Base-by-base conservation (phyloP, 768 basidiomycete species). In the Pseudohyphozyma bogoriensis region DNA sequence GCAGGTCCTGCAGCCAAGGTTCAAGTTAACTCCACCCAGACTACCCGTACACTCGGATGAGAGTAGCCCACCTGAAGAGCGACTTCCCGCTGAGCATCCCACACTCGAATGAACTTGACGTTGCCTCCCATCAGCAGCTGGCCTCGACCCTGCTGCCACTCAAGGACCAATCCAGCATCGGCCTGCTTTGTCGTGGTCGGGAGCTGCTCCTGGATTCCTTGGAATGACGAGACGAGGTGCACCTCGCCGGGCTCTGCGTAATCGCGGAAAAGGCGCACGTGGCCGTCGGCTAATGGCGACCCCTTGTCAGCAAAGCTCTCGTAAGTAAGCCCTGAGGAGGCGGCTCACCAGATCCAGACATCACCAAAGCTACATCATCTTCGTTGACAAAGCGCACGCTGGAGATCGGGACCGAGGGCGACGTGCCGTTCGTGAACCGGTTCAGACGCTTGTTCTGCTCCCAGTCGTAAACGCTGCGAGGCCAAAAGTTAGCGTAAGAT, bases 41-140 rank as follows among this genome's bases (percentile, higher is more conserved):
- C n/a, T n/a, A n/a, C n/a, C n/a, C n/a, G n/a, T n/a, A n/a, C 20
- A 26, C 12, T 50, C 26, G 28, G 28, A 9, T 22, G 16, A 55
- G 29, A 29, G 40, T 10, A 49, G 73, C 83, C 64, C 68, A 90
- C 88, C 76, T 85, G 72, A 46, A 84, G 77, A 58, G 83, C 81
- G 29, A 79, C 82, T 72, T 97, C 95, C 3, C 86, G 86, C 65
- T 88, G 85, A 12, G 91, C 93, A 72, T 99, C 92, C 95, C 95
- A 99, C 6, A 91, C 79, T 60, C 89, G 81, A 62, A 99, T 85
- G 40, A 85, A 83, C 59, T 83, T 82, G 39, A 89, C 85, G 74
- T 97, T 93, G 2, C 93, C 95, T 13, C 88, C 88, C 31, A 89
- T 83, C n/a, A 96, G 77, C 36, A 97, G 75, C 31, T 82, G 83